Evolutionary conservation across 2,329 filamentous ascomycete species (phyloP).

Genomic region (Metarhizium sp.): DNA sequence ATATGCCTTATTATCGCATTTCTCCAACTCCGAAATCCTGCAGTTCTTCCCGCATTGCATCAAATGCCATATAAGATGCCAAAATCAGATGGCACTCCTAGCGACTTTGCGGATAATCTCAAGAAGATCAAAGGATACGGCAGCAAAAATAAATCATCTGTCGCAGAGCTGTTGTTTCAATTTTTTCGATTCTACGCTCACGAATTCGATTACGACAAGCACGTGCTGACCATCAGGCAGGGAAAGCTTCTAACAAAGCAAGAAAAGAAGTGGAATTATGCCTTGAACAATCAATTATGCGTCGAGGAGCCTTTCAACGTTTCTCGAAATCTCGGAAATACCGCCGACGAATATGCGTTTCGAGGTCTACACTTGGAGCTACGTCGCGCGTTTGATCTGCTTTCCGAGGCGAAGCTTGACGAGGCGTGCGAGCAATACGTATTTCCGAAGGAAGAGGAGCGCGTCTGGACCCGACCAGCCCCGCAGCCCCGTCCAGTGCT

Average conservation of each 20-base stretch:
- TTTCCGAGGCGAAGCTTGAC: conserved; percentile 68
- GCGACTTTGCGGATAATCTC: conserved; percentile 81
- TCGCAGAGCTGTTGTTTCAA: conserved; percentile 82
- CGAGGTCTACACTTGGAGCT: conserved; percentile 84
- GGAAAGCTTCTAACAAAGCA: conserved; percentile 71
- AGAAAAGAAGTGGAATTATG: conserved; percentile 81
- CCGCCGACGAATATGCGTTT: conserved; percentile 91
- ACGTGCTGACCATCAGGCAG: conserved; percentile 75
- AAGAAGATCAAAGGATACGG: conserved; percentile 67
- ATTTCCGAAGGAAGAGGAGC: conserved; percentile 75
- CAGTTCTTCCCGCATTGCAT: conserved; percentile 79
- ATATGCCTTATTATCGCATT: conserved; percentile 98
- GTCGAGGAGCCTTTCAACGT: conserved; percentile 96
- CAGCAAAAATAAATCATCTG: conserved; percentile 65
- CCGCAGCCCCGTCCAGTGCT: conserved; percentile 45
- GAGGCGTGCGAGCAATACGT: conserved; percentile 83
- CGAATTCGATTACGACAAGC: conserved; percentile 81
- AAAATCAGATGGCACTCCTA: conserved; percentile 54
- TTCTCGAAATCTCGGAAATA: conserved; percentile 84
- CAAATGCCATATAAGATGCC: conserved; percentile 43
- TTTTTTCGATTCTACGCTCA: conserved; percentile 95
- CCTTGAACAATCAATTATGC: conserved; percentile 74
- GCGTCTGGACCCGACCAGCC: conserved; percentile 48
- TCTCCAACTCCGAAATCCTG: conserved; percentile 75
- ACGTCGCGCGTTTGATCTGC: conserved; percentile 74